These are phyloP conservation scores for Pythium vanterpoolii DNA, from an alignment of 352 stramenopile species.

Conservation along the genomic window DNA sequence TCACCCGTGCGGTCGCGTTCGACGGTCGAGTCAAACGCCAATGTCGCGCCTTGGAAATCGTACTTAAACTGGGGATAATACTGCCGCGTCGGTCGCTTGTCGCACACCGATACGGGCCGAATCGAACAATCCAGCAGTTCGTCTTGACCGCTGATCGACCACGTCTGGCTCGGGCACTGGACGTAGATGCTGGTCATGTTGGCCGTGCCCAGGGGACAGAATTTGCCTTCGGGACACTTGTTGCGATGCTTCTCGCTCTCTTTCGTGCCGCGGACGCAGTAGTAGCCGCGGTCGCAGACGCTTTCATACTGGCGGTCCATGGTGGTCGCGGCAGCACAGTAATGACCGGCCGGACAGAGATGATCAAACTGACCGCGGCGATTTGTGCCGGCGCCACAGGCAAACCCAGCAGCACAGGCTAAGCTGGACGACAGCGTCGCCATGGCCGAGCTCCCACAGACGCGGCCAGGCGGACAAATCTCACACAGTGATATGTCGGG, in stretches of 20 bases:
- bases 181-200: slow-evolving; percentile 77
- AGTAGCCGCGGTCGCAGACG: slow-evolving; percentile 83
- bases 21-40: slow-evolving; percentile 70
- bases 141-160: slow-evolving; percentile 71
- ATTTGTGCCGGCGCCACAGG: slow-evolving; percentile 93
- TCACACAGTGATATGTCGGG: slow-evolving; percentile 95
- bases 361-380: slow-evolving; percentile 89
- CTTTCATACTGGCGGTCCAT: slow-evolving; percentile 84
- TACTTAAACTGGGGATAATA: slow-evolving; percentile 84
- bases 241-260: slow-evolving; percentile 87
- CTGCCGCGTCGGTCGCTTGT: slow-evolving; percentile 83
- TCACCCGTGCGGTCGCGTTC: slow-evolving; percentile 75
- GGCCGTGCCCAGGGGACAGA: slow-evolving; percentile 90
- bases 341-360: slow-evolving; percentile 90
- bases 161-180: slow-evolving; percentile 91
- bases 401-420: slow-evolving; percentile 90
- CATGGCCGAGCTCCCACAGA: slow-evolving; percentile 92
- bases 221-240: slow-evolving; percentile 92
- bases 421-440: slow-evolving; percentile 77
- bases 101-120: slow-evolving; percentile 89
- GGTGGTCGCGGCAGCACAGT: slow-evolving; percentile 83
- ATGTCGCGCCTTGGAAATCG: slow-evolving; percentile 42
- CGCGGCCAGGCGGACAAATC: slow-evolving; percentile 91
- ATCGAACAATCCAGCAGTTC: slow-evolving; percentile 89
- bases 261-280: slow-evolving; percentile 89